Conservation (phyloP, 2,329 filamentous ascomycete species). For the Tolypocladium capitatum region DNA sequence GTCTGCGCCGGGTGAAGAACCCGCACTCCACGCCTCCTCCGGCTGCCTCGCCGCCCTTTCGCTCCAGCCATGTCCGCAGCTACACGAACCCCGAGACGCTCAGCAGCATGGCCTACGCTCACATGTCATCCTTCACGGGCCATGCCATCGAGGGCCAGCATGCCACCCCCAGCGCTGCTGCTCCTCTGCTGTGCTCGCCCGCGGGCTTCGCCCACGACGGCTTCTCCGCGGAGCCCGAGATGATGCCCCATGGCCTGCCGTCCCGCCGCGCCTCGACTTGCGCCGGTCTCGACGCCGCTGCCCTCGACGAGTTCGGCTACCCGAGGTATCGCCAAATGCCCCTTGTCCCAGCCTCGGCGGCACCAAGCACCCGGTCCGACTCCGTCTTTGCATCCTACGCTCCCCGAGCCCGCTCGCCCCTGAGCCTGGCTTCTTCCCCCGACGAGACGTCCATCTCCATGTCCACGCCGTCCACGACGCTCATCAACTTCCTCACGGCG, state of each 20-base stretch:
- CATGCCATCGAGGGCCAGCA: slow-evolving; percentile 9
- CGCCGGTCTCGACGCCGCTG: slow-evolving; percentile 52
- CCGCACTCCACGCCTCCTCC: slow-evolving; percentile 13
- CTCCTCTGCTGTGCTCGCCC: slow-evolving; percentile 53
- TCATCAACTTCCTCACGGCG: slow-evolving; percentile 65
- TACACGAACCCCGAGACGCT: slow-evolving; percentile 49
- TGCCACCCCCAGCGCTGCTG: slow-evolving; percentile 11
- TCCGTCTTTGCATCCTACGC: slow-evolving; percentile 34
- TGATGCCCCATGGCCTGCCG: slow-evolving; percentile 2
- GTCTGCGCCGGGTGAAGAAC: slow-evolving; percentile 5
- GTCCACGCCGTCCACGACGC: slow-evolving; percentile 47
- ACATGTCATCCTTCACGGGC: slow-evolving; percentile 24
- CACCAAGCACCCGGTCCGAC: slow-evolving; percentile 10
- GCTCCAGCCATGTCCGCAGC: slow-evolving; percentile 40
- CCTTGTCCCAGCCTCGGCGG: slow-evolving; percentile 14
- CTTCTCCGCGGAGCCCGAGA: slow-evolving; percentile 5
- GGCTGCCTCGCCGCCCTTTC: slow-evolving; percentile 14
- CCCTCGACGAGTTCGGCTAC: slow-evolving; percentile 61
- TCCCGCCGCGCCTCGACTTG: slow-evolving; percentile 46
- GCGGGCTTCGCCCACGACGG: slow-evolving; percentile 37
- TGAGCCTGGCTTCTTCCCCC: slow-evolving; percentile 26
- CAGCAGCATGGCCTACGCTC: slow-evolving; percentile 22
- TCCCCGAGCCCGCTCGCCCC: slow-evolving; percentile 32
- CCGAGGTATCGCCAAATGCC: slow-evolving; percentile 74
- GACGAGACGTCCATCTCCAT: slow-evolving; percentile 25